These are phyloP conservation scores for Rhododendron mucronatum DNA, from an alignment of 148 eudicot species.

Conservation along the genomic window DNA sequence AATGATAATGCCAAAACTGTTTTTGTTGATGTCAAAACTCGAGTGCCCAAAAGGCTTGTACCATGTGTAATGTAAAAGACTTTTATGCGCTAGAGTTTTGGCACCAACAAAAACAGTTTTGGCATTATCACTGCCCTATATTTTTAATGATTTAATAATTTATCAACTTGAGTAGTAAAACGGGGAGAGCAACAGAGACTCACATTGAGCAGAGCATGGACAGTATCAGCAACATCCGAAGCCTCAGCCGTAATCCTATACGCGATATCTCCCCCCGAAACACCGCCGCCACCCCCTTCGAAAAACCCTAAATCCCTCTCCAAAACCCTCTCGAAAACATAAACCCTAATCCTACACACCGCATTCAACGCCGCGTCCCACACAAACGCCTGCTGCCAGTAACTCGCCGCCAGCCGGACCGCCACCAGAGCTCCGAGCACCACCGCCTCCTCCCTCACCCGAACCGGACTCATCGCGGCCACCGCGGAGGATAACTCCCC, in stretches of 20 bases:
- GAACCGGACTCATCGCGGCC: constrained; percentile 21
- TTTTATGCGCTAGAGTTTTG: no score
- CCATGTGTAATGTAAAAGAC: no score
- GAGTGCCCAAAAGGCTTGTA: no score
- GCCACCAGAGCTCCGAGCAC: constrained; percentile 41
- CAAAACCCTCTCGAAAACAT: constrained; percentile 70
- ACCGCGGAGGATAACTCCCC: constrained; percentile 37
- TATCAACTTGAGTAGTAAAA: not conserved
- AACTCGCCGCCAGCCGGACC: constrained; percentile 42
- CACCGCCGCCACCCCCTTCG: constrained; percentile 48
- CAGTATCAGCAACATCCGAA: constrained; percentile 68
- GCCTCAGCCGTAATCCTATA: constrained; percentile 87
- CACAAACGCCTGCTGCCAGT: constrained; percentile 69
- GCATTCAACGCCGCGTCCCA: constrained; percentile 78
- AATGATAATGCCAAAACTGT: no score
- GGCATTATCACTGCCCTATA: no score
- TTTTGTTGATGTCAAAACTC: no score
- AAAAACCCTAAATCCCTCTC: constrained; percentile 78
- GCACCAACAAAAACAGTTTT: no score
- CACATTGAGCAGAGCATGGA: constrained; percentile 75
- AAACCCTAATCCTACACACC: constrained; percentile 48
- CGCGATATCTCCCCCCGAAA: constrained; percentile 62
- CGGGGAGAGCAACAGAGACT: constrained; percentile 5
- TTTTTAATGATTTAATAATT: no score
- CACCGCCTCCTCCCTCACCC: constrained; percentile 34